These are phyloP conservation scores for Cladosporium sp. DNA, from an alignment of 2,329 filamentous ascomycete species.

Conservation along the genomic window DNA sequence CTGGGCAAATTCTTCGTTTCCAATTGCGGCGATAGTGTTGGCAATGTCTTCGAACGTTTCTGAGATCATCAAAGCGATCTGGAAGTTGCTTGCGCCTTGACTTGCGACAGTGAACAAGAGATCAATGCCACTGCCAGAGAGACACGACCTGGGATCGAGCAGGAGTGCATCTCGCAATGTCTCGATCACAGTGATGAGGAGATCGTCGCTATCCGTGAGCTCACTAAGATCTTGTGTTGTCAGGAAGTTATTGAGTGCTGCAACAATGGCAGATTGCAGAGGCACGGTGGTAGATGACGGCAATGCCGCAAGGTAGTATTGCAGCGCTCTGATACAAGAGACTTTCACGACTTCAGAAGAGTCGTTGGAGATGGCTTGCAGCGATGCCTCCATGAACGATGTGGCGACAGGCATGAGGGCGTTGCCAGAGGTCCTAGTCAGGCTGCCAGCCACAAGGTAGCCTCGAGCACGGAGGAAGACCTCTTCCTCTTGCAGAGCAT, in stretches of 20 bases:
- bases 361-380: conserved; percentile 72
- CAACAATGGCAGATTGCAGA: conserved; percentile 59
- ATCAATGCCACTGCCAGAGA: conserved; percentile 71
- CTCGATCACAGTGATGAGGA: conserved; percentile 85
- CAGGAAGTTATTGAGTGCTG: conserved; percentile 67
- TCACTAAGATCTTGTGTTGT: conserved; percentile 75
- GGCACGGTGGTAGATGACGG: conserved; percentile 47
- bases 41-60: conserved; percentile 92
- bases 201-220: conserved; percentile 82
- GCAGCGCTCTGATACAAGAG: conserved; percentile 80
- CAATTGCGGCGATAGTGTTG: conserved; percentile 59
- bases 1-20: conserved; percentile 65
- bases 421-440: conserved; percentile 65
- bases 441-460: conserved; percentile 76
- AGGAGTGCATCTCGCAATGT: conserved; percentile 78
- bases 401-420: conserved; percentile 52
- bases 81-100: conserved; percentile 84
- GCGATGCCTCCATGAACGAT: conserved; percentile 65
- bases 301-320: conserved; percentile 59
- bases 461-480: conserved; percentile 80
- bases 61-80: conserved; percentile 79
- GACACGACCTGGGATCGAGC: conserved; percentile 69
- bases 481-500: conserved; percentile 66
- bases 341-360: conserved; percentile 86
- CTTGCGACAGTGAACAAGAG: conserved; percentile 85